These are phyloP conservation scores for Astragalus glycyphyllos DNA, from an alignment of 306 rosid species.

Conservation along the genomic window DNA sequence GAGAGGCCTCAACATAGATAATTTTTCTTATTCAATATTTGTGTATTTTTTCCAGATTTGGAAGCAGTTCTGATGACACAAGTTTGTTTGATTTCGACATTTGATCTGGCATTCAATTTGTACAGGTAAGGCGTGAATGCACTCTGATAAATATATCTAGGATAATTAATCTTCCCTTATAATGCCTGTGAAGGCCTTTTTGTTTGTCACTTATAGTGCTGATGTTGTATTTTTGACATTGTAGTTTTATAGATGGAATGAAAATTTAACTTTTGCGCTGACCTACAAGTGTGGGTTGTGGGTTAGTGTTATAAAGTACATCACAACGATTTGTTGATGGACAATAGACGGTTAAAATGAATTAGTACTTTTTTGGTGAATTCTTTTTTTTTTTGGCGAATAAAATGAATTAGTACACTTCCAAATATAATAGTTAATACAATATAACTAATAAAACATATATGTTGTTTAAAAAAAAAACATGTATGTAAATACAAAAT, in stretches of 20 bases:
- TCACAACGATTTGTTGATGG: too few species aligned
- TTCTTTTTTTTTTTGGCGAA: too few species aligned
- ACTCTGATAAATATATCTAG: slow-evolving; percentile 30
- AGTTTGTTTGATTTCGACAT: neutral
- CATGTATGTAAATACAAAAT: too few species aligned
- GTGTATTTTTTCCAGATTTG: slow-evolving; percentile 26
- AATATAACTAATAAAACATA: too few species aligned
- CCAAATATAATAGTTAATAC: too few species aligned
- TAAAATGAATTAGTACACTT: too few species aligned
- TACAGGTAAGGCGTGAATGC: slow-evolving; percentile 43
- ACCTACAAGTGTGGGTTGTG: neutral
- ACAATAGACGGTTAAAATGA: too few species aligned
- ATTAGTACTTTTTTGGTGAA: too few species aligned
- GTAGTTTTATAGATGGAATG: slow-evolving; percentile 21
- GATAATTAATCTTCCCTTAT: slow-evolving; percentile 13
- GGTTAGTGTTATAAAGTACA: neutral
- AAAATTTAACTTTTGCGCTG: slow-evolving; percentile 11
- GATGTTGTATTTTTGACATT: slow-evolving; percentile 10
- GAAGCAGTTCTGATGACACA: slow-evolving; percentile 34
- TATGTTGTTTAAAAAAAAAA: too few species aligned
- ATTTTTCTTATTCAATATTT: neutral
- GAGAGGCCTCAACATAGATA: slow-evolving; percentile 40
- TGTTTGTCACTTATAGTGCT: slow-evolving; percentile 4
- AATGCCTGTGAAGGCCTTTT: neutral
- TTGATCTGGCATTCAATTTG: slow-evolving; percentile 30